phyloP scores from a whole-genome alignment of 345 rosid genomes.

The Arabidopsis suecica region DNA sequence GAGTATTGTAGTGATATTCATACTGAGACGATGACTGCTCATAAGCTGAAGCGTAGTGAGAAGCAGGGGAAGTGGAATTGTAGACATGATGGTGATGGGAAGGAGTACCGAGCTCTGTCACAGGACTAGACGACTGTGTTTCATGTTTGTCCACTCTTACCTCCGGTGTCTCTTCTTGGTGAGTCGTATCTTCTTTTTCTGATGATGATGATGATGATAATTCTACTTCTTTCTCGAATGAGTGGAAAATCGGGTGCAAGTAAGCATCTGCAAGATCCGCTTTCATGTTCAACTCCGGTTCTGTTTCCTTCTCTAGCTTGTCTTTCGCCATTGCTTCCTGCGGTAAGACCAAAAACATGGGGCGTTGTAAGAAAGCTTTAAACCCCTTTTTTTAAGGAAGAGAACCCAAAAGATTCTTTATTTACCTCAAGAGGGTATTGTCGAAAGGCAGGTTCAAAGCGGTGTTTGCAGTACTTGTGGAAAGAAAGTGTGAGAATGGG shows the following conservation, averaged over 20 bases:
- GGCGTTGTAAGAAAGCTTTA: neutral
- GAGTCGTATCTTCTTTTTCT: constrained; percentile 16
- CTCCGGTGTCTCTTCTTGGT: constrained; percentile 48
- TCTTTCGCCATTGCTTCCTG: constrained; percentile 99
- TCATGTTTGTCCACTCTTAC: constrained; percentile 55
- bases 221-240: constrained; percentile 63
- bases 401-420: neutral
- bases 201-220: constrained; percentile 5
- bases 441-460: constrained; percentile 93
- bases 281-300: constrained; percentile 62
- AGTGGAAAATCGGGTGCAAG: constrained; percentile 87
- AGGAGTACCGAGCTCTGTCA: constrained; percentile 61
- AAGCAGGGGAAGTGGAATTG: constrained; percentile 48
- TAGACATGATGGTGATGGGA: constrained; percentile 59
- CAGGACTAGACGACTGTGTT: constrained; percentile 46
- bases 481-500: constrained; percentile 81
- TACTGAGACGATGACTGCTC: constrained; percentile 52
- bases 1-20: constrained; percentile 44
- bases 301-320: constrained; percentile 57
- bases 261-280: constrained; percentile 88
- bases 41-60: constrained; percentile 45
- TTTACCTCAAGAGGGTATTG: constrained; percentile 91
- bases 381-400: neutral
- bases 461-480: constrained; percentile 91
- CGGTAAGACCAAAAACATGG: constrained; percentile 11